Evolutionary conservation across 495 filamentous ascomycete genomes (phyloP).

Genomic region (Aspergillus cavernicola): DNA sequence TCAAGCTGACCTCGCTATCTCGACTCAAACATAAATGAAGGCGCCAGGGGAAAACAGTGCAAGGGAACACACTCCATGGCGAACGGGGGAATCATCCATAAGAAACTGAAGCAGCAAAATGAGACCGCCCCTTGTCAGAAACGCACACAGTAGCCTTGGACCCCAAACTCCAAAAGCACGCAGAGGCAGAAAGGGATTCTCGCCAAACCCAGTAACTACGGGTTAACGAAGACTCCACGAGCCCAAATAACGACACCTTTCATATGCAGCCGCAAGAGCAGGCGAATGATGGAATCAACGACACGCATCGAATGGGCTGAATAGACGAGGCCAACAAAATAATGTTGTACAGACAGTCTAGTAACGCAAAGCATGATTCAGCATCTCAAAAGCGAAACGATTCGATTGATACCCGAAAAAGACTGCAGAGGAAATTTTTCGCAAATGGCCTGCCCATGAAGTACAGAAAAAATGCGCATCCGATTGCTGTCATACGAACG

Average conservation of each 20-base stretch:
- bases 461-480: slow-evolving; percentile 39
- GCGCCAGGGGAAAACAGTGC: slow-evolving; percentile 12
- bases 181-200: slow-evolving; percentile 16
- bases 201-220: slow-evolving; percentile 23
- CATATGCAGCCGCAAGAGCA: slow-evolving; percentile 11
- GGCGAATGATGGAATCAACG: slow-evolving; percentile 7
- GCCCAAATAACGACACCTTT: slow-evolving; percentile 7
- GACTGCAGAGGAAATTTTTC: slow-evolving; percentile 43
- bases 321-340: slow-evolving; percentile 19
- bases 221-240: slow-evolving; percentile 6
- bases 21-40: slow-evolving; percentile 6
- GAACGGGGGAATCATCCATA: slow-evolving; percentile 37
- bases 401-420: slow-evolving; percentile 43
- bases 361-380: slow-evolving; percentile 28
- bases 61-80: slow-evolving; percentile 12
- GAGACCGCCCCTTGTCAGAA: background rate
- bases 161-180: slow-evolving; percentile 20
- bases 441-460: slow-evolving; percentile 49
- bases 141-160: slow-evolving; percentile 14
- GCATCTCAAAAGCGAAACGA: slow-evolving; percentile 34
- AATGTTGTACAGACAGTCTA: slow-evolving; percentile 38
- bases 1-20: slow-evolving; percentile 6
- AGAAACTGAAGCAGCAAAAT: slow-evolving; percentile 9
- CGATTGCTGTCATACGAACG: slow-evolving; percentile 37
- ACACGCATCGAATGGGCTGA: slow-evolving; percentile 21